A percentile compares a stretch with the other conserved stretches of the same genome.
Evolutionary conservation across 177 flowering plant genomes (phyloP).

Genomic region (Vitis hybrid): DNA sequence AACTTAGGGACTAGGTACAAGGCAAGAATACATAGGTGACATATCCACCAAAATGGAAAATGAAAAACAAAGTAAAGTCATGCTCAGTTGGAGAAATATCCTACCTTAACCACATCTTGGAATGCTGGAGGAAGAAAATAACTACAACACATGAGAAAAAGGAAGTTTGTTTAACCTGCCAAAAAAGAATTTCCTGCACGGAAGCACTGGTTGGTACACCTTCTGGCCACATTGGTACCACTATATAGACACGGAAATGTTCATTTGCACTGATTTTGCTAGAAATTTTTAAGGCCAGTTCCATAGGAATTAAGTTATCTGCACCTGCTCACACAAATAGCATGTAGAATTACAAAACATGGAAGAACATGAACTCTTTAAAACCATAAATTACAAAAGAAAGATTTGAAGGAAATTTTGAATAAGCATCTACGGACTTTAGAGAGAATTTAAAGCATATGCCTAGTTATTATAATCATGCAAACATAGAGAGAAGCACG

Average conservation of each 20-base stretch:
- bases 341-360: background rate
- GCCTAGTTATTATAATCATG: too few species aligned
- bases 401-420: too few species aligned
- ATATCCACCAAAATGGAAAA: too few species aligned
- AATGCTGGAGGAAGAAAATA: background rate
- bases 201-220: constrained; percentile 64
- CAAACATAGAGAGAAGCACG: too few species aligned
- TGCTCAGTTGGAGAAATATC: too few species aligned
- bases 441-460: too few species aligned
- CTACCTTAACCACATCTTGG: too few species aligned
- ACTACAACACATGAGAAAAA: background rate
- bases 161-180: constrained; percentile 59
- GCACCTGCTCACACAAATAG: constrained; percentile 53
- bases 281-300: constrained; percentile 73
- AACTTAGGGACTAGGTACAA: too few species aligned
- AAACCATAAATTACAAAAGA: background rate
- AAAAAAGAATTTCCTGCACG: constrained; percentile 78
- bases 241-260: constrained; percentile 69
- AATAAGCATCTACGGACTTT: too few species aligned
- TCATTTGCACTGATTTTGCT: constrained; percentile 65
- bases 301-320: constrained; percentile 76
- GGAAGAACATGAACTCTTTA: background rate
- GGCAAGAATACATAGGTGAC: too few species aligned
- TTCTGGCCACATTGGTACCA: constrained; percentile 93
- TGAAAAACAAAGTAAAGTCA: too few species aligned